Conservation (phyloP, 192 early-diverging fungal species). For the Funneliformis mosseae region DNA sequence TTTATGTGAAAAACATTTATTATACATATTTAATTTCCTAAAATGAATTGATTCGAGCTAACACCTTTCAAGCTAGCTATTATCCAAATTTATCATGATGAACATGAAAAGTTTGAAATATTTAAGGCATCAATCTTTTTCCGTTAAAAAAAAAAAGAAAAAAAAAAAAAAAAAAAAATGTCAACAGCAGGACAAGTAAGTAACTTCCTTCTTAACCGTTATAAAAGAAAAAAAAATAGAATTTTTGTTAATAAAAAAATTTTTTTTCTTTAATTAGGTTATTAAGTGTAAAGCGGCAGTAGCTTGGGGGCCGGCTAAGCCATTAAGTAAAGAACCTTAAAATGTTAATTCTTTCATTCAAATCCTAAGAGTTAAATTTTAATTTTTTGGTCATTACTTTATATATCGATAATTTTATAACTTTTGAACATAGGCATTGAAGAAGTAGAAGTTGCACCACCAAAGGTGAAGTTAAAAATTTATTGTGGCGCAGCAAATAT, state of each 20-base stretch:
- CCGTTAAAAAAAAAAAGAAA: background rate
- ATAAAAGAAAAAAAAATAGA: background rate
- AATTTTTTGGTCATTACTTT: background rate
- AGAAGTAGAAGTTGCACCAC: slow-evolving; percentile 92
- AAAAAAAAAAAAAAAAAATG: background rate
- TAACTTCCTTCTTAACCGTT: too few relatives aligned
- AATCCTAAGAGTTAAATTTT: background rate
- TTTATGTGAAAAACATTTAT: too few relatives aligned
- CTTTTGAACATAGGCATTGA: slow-evolving; percentile 74
- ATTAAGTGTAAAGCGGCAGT: slow-evolving; percentile 92
- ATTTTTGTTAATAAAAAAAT: background rate
- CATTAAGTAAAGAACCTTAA: slow-evolving; percentile 68
- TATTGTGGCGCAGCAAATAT: background rate
- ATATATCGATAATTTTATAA: background rate
- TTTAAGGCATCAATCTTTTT: too few relatives aligned
- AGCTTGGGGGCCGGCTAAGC: slow-evolving; percentile 92
- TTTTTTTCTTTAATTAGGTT: slow-evolving; percentile 30
- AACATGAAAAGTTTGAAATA: too few relatives aligned
- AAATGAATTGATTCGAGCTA: too few relatives aligned
- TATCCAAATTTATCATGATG: too few relatives aligned
- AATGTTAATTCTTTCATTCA: background rate
- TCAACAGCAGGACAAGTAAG: slow-evolving; percentile 19
- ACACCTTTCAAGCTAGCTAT: too few relatives aligned
- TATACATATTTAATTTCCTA: too few relatives aligned
- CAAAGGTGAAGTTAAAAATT: slow-evolving; percentile 57